Percentiles rank a stretch among this genome's conserved stretches.
Conservation (phyloP, 768 basidiomycete species). For the Boletus rubropictus region DNA sequence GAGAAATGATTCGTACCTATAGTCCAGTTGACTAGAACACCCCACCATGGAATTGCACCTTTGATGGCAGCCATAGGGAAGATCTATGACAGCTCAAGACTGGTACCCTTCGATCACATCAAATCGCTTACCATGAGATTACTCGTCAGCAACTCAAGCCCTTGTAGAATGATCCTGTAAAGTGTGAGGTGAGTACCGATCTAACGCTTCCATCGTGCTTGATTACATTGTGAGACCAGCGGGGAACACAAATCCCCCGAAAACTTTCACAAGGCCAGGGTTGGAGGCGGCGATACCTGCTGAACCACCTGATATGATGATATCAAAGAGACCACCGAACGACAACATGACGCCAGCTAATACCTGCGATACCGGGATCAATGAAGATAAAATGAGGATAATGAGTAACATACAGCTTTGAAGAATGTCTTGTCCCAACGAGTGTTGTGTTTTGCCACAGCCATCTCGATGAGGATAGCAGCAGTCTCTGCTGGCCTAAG, state of each 20-base stretch:
- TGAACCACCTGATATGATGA: slow-evolving; percentile 58
- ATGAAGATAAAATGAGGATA: background rate
- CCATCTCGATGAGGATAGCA: slow-evolving; percentile 48
- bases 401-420: slow-evolving; percentile 53
- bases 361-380: slow-evolving; percentile 37
- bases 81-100: slow-evolving; percentile 35
- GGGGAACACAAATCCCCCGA: slow-evolving; percentile 67
- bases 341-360: slow-evolving; percentile 69
- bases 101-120: background rate
- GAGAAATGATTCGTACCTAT: slow-evolving; percentile 42
- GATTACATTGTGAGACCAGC: slow-evolving; percentile 71
- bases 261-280: slow-evolving; percentile 62
- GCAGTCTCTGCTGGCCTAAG: slow-evolving; percentile 58
- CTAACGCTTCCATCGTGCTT: background rate
- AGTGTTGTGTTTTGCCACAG: slow-evolving; percentile 58
- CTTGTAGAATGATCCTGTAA: slow-evolving; percentile 65
- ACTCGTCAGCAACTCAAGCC: slow-evolving; percentile 65
- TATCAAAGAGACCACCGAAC: slow-evolving; percentile 61
- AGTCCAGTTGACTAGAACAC: slow-evolving; percentile 60
- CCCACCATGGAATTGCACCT: slow-evolving; percentile 64
- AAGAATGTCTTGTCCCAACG: slow-evolving; percentile 56
- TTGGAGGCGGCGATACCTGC: slow-evolving; percentile 43
- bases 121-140: slow-evolving; percentile 58
- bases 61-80: slow-evolving; percentile 66
- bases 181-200: background rate